Evolutionary conservation across 371 early-diverging fungal genomes (phyloP), one percentile per base, ranked within the genome.

Genomic region (Apophysomyces elegans): DNA sequence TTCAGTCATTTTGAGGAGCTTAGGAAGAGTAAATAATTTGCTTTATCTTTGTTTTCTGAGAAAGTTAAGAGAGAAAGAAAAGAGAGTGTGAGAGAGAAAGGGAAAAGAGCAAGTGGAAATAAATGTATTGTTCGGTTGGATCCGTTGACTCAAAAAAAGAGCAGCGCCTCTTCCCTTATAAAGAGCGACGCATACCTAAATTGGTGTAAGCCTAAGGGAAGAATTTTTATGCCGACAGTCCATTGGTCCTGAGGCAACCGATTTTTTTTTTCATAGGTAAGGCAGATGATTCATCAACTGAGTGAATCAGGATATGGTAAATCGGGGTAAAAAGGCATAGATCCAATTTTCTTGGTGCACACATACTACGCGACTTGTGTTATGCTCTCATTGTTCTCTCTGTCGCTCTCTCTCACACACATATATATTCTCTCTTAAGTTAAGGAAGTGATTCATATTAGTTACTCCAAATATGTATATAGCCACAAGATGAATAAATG

Each of bases 71-170:
- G 6, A 38, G 21, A 63, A 63, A 56, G 16, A 56, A 38, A 39
- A 62, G 35, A 18, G 39, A 62, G 54, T 37, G 54, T 38, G 43
- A 43, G 26, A 50, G 56, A 63, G 21, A 26, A 56, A 62, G 14
- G 54, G 36, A 12, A 18, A 44, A 37, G 14, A 37, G 50, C 37
- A 9, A 14, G 58, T 37, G 32, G 32, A 21, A n/a, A 13, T 54
- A n/a, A n/a, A 26, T 26, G 32, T 26, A 26, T 26, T 26, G 8
- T 41, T 41, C 13, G 8, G 41, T 11, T 41, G 8, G 41, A 41
- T 41, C 41, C 11, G 13, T 41, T 8, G 13, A 41, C 41, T 13
- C 41, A 41, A 63, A 14, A 26, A 62, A 32, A 62, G 36, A n/a
- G n/a, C 50, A 39, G 16, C 35, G 56, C 39, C 11, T 8, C 35